A percentile compares a stretch with the other conserved stretches of the same genome.
phyloP scores from a whole-genome alignment of 2,329 filamentous ascomycete genomes.

The Calonectria hawksworthii region DNA sequence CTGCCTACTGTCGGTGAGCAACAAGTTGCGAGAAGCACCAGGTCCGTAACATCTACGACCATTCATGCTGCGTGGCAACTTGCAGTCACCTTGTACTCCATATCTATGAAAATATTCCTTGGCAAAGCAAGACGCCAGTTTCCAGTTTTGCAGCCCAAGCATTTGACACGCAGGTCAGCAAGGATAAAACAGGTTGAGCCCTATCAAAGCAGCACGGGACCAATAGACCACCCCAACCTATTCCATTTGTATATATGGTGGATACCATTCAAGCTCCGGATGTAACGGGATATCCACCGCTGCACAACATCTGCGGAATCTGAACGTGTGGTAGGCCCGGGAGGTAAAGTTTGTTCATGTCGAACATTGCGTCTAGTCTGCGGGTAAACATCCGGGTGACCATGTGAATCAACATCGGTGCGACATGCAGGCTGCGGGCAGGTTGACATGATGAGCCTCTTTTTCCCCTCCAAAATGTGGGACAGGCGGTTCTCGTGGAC shows the following conservation, averaged over 20 bases:
- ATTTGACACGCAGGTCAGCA: too few species aligned
- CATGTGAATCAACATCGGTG: neutral
- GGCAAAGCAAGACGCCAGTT: too few species aligned
- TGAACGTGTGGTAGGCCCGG: neutral
- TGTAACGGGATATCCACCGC: constrained; percentile 9
- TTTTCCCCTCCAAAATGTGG: neutral
- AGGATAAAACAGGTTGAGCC: neutral
- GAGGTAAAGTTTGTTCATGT: neutral
- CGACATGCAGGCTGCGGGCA: neutral
- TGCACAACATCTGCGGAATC: constrained; percentile 1
- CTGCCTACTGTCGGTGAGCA: neutral
- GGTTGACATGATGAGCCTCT: neutral
- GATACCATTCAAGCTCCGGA: neutral
- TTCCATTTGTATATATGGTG: neutral
- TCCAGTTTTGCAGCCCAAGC: neutral
- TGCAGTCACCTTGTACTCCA: neutral
- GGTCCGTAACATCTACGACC: neutral
- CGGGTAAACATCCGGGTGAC: neutral
- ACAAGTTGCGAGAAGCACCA: neutral
- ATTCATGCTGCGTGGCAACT: neutral
- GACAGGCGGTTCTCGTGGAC: neutral
- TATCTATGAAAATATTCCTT: neutral
- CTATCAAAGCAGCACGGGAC: neutral
- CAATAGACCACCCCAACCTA: neutral
- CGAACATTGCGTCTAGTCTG: neutral